A percentile compares a stretch with the other conserved stretches of the same genome.
Evolutionary conservation across 1,284 basidiomycete species (phyloP).

Genomic region (Naganishia liquefaciens): DNA sequence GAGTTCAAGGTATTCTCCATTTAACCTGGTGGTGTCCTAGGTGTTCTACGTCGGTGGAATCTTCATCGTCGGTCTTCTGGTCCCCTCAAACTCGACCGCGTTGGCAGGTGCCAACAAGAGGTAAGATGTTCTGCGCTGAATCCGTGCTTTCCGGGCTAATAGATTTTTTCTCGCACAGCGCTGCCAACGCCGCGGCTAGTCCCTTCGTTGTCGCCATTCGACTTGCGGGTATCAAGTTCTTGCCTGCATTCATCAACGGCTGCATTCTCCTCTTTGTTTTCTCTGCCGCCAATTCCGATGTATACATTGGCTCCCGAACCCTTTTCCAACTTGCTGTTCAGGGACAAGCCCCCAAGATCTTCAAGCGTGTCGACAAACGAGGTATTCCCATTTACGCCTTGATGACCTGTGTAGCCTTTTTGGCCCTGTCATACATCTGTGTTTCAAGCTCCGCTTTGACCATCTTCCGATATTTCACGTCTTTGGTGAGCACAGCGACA

Average conservation of each 20-base stretch:
- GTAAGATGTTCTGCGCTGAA: not conserved
- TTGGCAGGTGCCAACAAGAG: slow-evolving; percentile 21
- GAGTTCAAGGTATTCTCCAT: too few relatives aligned
- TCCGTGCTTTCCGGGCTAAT: not conserved
- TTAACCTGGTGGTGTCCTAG: too few relatives aligned
- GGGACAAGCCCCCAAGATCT: slow-evolving; percentile 59
- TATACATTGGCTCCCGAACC: slow-evolving; percentile 59
- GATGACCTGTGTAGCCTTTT: slow-evolving; percentile 51
- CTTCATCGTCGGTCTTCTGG: slow-evolving; percentile 67
- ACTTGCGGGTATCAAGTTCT: slow-evolving; percentile 53
- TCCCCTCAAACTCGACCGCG: slow-evolving; percentile 45
- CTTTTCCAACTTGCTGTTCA: slow-evolving; percentile 60
- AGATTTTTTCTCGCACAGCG: slow-evolving; percentile 4
- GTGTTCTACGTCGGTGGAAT: slow-evolving; percentile 64
- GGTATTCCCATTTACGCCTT: slow-evolving; percentile 57
- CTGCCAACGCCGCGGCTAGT: slow-evolving; percentile 65
- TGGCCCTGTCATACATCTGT: slow-evolving; percentile 25
- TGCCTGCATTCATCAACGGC: slow-evolving; percentile 57
- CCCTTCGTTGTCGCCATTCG: slow-evolving; percentile 68
- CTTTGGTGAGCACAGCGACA: slow-evolving; percentile 48
- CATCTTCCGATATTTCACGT: slow-evolving; percentile 69
- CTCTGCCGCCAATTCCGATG: slow-evolving; percentile 57
- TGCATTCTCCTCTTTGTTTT: slow-evolving; percentile 51
- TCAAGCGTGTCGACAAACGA: slow-evolving; percentile 52
- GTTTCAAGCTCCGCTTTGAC: slow-evolving; percentile 33